phyloP scores from a whole-genome alignment of 1,284 basidiomycete genomes.

The Sphagnurus paluster region DNA sequence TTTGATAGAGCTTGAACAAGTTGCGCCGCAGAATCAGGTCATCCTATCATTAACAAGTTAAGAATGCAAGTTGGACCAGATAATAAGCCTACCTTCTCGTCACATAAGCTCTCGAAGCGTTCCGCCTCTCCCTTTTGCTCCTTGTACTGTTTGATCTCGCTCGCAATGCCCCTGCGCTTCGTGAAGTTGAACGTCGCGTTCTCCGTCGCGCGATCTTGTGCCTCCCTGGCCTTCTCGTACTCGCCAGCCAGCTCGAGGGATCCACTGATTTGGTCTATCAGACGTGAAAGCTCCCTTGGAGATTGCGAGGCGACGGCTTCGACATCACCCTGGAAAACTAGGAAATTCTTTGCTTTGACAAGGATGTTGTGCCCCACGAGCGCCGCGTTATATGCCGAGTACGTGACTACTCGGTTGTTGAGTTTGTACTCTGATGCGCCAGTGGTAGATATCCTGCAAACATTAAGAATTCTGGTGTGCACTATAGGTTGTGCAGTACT shows the following conservation, averaged over 20 bases:
- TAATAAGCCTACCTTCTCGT: constrained; percentile 58
- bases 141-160: constrained; percentile 96
- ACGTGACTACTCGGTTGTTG: constrained; percentile 77
- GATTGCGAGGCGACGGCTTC: constrained; percentile 97
- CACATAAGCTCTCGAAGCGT: constrained; percentile 78
- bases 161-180: constrained; percentile 89
- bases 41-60: constrained; percentile 56
- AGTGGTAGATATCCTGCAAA: constrained; percentile 75
- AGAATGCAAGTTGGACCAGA: background rate
- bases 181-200: constrained; percentile 93
- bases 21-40: constrained; percentile 80
- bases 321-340: constrained; percentile 99
- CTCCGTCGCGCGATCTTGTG: constrained; percentile 89
- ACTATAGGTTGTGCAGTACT: constrained; percentile 32
- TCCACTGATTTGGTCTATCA: constrained; percentile 96
- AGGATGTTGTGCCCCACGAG: constrained; percentile 92
- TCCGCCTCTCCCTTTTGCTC: constrained; percentile 96
- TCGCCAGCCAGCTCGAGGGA: constrained; percentile 87
- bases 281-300: constrained; percentile 83
- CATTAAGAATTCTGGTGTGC: background rate
- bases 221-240: constrained; percentile 88
- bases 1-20: constrained; percentile 90
- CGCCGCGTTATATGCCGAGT: constrained; percentile 83
- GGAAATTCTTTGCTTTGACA: constrained; percentile 99
- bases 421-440: constrained; percentile 90